These are phyloP conservation scores for Chondrostereum purpureum DNA, from an alignment of 1,284 basidiomycete genomes.

Conservation along the genomic window DNA sequence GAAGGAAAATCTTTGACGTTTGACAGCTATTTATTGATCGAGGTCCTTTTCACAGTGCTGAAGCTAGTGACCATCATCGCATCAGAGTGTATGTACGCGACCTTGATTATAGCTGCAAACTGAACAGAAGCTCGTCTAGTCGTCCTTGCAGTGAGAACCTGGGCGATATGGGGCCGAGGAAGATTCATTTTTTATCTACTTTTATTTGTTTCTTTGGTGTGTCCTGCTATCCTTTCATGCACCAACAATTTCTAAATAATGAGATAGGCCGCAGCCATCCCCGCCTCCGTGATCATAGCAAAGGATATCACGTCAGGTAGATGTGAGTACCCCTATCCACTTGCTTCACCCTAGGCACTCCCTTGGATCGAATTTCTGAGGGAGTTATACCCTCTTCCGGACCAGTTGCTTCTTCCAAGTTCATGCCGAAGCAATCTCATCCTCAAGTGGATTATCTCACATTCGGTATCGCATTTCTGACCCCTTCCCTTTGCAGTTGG, in stretches of 20 bases:
- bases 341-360: too few species aligned
- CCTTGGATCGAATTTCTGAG: too few species aligned
- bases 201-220: constrained; percentile 11
- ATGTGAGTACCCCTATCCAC: background rate
- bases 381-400: too few species aligned
- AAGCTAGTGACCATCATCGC: constrained; percentile 15
- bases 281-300: background rate
- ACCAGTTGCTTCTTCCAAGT: too few species aligned
- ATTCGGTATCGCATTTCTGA: background rate
- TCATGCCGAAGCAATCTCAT: too few species aligned
- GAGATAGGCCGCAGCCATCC: background rate
- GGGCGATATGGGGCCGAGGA: constrained; percentile 16
- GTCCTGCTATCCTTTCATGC: background rate
- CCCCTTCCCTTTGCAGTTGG: background rate
- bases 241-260: background rate
- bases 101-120: background rate
- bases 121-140: background rate
- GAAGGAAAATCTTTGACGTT: background rate
- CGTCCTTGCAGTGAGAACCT: constrained; percentile 15
- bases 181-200: constrained; percentile 9
- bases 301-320: constrained; percentile 1
- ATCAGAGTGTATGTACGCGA: constrained; percentile 15
- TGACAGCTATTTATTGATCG: too few species aligned
- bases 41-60: constrained; percentile 9
- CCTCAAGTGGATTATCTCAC: too few species aligned